Conservation (phyloP, 345 rosid genomes). For the Noccaea bulbosa region DNA sequence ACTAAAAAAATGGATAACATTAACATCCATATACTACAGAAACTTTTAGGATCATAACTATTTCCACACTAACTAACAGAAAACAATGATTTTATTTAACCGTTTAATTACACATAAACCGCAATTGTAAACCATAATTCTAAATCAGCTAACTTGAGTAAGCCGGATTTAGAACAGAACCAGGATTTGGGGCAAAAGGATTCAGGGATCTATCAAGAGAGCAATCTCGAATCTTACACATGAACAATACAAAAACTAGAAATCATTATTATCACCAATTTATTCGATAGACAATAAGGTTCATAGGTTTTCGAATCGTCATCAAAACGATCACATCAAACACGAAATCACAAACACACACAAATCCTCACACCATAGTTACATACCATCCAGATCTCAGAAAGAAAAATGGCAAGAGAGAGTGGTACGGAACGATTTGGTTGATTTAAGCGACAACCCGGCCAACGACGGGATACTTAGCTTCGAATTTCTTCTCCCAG, state of each 20-base stretch:
- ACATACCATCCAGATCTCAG: neutral
- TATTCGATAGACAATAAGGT: slow-evolving; percentile 18
- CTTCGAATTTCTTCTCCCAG: slow-evolving; percentile 90
- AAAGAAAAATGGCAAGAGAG: too few species aligned
- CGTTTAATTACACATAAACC: too few species aligned
- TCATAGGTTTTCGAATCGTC: slow-evolving; percentile 9
- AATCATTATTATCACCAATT: slow-evolving; percentile 19
- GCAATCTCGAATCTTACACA: neutral
- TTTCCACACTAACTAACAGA: too few species aligned
- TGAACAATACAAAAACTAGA: neutral
- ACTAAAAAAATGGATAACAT: too few species aligned
- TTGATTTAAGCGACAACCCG: slow-evolving; percentile 53
- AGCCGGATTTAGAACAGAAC: slow-evolving; percentile 4
- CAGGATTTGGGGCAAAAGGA: neutral
- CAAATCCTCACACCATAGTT: slow-evolving; percentile 4
- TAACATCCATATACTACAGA: too few species aligned
- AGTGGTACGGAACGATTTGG: neutral
- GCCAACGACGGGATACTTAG: slow-evolving; percentile 86
- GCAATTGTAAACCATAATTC: neutral
- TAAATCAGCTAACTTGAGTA: neutral
- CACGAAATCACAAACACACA: slow-evolving; percentile 21
- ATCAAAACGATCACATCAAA: slow-evolving; percentile 26
- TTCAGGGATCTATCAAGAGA: neutral
- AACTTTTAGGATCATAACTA: too few species aligned
- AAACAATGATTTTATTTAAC: too few species aligned